Evolutionary conservation across 2,329 filamentous ascomycete genomes (phyloP).

Genomic region (Didymella glomerata): DNA sequence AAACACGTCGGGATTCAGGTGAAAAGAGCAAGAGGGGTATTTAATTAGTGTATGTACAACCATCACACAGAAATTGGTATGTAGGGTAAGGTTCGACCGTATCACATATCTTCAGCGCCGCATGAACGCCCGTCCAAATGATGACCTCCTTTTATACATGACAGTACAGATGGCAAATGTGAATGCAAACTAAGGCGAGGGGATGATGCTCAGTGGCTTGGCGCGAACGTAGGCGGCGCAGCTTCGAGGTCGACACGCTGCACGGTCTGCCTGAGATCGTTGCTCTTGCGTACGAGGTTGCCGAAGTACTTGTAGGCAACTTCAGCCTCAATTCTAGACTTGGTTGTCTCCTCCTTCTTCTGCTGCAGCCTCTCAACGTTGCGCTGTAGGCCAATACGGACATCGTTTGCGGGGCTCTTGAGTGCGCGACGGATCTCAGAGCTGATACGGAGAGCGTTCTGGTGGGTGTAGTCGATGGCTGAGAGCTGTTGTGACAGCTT

Average conservation of each 20-base stretch:
- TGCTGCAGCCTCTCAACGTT: conserved; percentile 82
- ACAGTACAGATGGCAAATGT: conserved; percentile 10
- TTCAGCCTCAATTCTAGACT: conserved; percentile 83
- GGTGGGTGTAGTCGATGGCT: conserved; percentile 89
- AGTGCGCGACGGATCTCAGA: conserved; percentile 88
- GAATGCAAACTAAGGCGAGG: conserved; percentile 1
- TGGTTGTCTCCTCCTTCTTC: conserved; percentile 82
- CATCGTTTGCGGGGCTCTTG: conserved; percentile 83
- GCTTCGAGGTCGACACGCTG: conserved; percentile 62
- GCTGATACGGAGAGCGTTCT: conserved; percentile 85
- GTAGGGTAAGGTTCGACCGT: conserved; percentile 6
- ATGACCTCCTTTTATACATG: conserved; percentile 14
- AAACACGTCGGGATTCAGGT: background rate
- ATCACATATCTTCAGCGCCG: conserved; percentile 1
- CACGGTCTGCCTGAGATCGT: conserved; percentile 59
- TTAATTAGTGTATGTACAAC: conserved; percentile 43
- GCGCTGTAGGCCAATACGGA: conserved; percentile 82
- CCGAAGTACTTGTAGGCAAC: conserved; percentile 89
- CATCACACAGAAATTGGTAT: background rate
- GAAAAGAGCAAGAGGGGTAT: conserved; percentile 45
- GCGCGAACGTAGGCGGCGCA: conserved; percentile 55
- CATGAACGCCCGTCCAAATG: conserved; percentile 10
- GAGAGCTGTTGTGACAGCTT: conserved; percentile 85
- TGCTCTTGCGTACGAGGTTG: conserved; percentile 75
- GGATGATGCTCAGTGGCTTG: conserved; percentile 27